Percentiles rank a stretch among this genome's conserved stretches.
These are phyloP conservation scores for Coniochaeta ligniaria DNA, from an alignment of 2,329 filamentous ascomycete genomes.

Conservation along the genomic window DNA sequence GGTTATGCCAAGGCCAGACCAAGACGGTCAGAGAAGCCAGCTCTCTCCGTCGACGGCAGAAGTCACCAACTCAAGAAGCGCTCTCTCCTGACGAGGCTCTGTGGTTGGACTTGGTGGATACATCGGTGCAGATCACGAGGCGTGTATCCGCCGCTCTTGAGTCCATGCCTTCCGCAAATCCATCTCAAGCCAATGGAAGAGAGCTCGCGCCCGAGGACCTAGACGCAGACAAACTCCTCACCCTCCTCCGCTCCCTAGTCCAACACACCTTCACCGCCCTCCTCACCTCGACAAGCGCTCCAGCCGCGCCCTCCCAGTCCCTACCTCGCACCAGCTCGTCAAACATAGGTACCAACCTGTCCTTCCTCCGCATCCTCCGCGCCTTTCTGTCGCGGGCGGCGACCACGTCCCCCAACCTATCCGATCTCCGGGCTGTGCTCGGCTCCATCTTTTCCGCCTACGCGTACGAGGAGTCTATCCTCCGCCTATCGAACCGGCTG, in stretches of 20 bases:
- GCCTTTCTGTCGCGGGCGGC: conserved; percentile 83
- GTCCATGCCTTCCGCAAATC: neutral
- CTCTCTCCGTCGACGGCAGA: conserved; percentile 44
- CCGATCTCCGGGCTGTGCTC: conserved; percentile 79
- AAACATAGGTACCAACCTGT: conserved; percentile 49
- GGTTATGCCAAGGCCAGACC: conserved; percentile 85
- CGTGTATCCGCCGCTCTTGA: conserved; percentile 52
- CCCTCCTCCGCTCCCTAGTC: conserved; percentile 68
- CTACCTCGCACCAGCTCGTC: conserved; percentile 23
- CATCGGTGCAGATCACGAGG: conserved; percentile 56
- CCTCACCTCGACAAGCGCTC: conserved; percentile 63
- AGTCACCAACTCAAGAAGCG: conserved; percentile 30
- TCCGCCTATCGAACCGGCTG: conserved; percentile 77
- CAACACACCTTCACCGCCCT: conserved; percentile 88
- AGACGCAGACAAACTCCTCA: conserved; percentile 55
- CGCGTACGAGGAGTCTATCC: conserved; percentile 85
- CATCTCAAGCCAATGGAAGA: neutral
- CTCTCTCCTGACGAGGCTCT: conserved; percentile 48
- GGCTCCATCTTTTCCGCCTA: conserved; percentile 91
- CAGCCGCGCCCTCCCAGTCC: conserved; percentile 20
- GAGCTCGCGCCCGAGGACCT: conserved; percentile 18
- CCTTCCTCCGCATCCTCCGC: conserved; percentile 82
- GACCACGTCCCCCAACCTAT: conserved; percentile 73
- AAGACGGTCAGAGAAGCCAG: conserved; percentile 45
- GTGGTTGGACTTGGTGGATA: conserved; percentile 56